Conservation (phyloP, 2,329 filamentous ascomycete species). For the Microcyclosporella mali region DNA sequence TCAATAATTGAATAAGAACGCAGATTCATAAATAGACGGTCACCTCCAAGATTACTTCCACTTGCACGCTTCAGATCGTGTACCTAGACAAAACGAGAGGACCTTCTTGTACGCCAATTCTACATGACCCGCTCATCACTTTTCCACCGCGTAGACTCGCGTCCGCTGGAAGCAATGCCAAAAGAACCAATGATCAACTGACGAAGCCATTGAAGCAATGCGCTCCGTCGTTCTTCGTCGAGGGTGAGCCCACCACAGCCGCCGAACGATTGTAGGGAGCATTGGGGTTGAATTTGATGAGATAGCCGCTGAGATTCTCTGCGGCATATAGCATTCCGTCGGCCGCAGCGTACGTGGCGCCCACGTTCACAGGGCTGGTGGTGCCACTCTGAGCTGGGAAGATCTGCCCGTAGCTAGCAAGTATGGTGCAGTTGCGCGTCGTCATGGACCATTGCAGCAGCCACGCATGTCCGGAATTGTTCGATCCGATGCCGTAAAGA, state of each 20-base stretch:
- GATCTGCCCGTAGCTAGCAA: background rate
- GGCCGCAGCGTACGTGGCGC: slow-evolving; percentile 1
- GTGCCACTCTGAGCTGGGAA: background rate
- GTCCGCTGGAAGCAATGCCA: too few species aligned
- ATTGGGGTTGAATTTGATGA: background rate
- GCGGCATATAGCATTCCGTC: background rate
- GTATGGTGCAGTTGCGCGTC: background rate
- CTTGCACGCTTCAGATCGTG: too few species aligned
- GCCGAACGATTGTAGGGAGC: background rate
- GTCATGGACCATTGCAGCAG: background rate
- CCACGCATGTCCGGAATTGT: background rate
- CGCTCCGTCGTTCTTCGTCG: background rate
- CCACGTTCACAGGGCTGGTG: background rate
- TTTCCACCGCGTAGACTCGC: too few species aligned
- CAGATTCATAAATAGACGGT: too few species aligned
- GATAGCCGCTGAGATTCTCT: background rate
- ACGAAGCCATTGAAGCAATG: too few species aligned
- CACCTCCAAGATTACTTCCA: too few species aligned
- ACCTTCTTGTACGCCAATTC: too few species aligned
- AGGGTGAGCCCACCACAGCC: background rate
- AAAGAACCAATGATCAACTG: too few species aligned
- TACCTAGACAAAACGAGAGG: too few species aligned
- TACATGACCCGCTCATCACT: too few species aligned
- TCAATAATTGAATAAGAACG: too few species aligned
- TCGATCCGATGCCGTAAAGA: slow-evolving; percentile 2